phyloP scores from a whole-genome alignment of 805 yeast genomes.

The Candida sonorensis region DNA sequence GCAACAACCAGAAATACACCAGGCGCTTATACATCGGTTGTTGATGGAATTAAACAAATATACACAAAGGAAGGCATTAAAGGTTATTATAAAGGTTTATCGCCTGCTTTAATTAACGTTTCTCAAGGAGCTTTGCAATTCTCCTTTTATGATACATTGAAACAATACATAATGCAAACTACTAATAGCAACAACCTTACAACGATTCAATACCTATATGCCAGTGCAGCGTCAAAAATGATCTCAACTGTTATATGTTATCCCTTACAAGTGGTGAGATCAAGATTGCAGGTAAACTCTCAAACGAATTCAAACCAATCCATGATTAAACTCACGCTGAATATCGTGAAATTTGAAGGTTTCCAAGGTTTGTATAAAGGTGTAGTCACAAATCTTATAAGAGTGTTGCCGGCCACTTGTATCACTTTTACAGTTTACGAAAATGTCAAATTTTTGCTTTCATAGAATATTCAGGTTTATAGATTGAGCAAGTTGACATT shows the following conservation, averaged over 20 bases:
- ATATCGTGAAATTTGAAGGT: slow-evolving; percentile 47
- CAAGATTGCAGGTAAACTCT: slow-evolving; percentile 60
- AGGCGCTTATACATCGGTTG: slow-evolving; percentile 51
- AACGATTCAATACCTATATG: slow-evolving; percentile 51
- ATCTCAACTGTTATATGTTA: slow-evolving; percentile 63
- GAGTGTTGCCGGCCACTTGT: slow-evolving; percentile 92
- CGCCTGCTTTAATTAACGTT: slow-evolving; percentile 73
- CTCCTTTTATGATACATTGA: slow-evolving; percentile 75
- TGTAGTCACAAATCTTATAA: slow-evolving; percentile 60
- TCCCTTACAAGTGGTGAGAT: slow-evolving; percentile 76
- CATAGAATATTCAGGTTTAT: not conserved
- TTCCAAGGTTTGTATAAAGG: slow-evolving; percentile 77
- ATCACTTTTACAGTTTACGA: slow-evolving; percentile 87
- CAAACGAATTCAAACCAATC: slow-evolving; percentile 13
- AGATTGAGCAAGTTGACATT: too few relatives aligned
- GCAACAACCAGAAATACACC: slow-evolving; percentile 40
- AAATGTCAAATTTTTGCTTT: slow-evolving; percentile 31
- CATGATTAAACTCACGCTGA: slow-evolving; percentile 28
- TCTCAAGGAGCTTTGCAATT: slow-evolving; percentile 88
- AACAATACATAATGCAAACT: slow-evolving; percentile 28
- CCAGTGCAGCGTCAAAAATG: slow-evolving; percentile 66
- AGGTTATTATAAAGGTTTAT: slow-evolving; percentile 80
- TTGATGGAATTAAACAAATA: slow-evolving; percentile 47
- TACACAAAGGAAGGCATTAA: slow-evolving; percentile 47
- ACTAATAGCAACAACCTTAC: slow-evolving; percentile 21